Percentiles rank a stretch among this genome's conserved stretches.
phyloP scores from a whole-genome alignment of 768 basidiomycete species.

The Sarcodon aspratus region DNA sequence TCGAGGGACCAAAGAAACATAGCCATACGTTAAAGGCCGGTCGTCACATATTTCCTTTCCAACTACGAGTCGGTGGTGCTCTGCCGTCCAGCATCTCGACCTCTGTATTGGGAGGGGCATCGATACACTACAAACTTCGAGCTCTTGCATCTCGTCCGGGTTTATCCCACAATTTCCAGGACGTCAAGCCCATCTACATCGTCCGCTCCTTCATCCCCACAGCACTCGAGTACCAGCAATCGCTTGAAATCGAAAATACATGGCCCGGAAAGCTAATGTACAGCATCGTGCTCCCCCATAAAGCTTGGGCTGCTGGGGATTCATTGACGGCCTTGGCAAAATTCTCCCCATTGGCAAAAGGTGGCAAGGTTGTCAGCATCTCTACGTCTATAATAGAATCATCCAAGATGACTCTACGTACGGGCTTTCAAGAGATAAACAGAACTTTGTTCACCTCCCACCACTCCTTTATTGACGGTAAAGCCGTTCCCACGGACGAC shows the following conservation, averaged over 20 bases:
- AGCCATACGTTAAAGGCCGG: slow-evolving; percentile 93
- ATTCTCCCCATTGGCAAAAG: slow-evolving; percentile 80
- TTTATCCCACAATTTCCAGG: slow-evolving; percentile 41
- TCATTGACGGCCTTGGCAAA: slow-evolving; percentile 72
- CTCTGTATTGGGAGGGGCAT: slow-evolving; percentile 41
- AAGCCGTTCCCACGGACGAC: slow-evolving; percentile 23
- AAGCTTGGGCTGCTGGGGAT: slow-evolving; percentile 92
- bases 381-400: slow-evolving; percentile 60
- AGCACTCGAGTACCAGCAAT: slow-evolving; percentile 92
- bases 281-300: slow-evolving; percentile 85
- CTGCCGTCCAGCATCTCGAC: slow-evolving; percentile 72
- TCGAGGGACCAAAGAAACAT: slow-evolving; percentile 70
- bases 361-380: slow-evolving; percentile 59
- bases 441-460: slow-evolving; percentile 48
- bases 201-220: slow-evolving; percentile 67
- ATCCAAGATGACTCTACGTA: slow-evolving; percentile 39
- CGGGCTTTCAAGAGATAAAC: slow-evolving; percentile 46
- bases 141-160: slow-evolving; percentile 75
- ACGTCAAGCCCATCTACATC: slow-evolving; percentile 49
- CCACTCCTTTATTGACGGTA: slow-evolving; percentile 59
- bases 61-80: slow-evolving; percentile 73
- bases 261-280: slow-evolving; percentile 99
- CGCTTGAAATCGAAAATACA: slow-evolving; percentile 90
- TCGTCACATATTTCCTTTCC: slow-evolving; percentile 86
- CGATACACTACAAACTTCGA: slow-evolving; percentile 81